phyloP scores from a whole-genome alignment of 345 rosid genomes.

The Leavenworthia alabamica region DNA sequence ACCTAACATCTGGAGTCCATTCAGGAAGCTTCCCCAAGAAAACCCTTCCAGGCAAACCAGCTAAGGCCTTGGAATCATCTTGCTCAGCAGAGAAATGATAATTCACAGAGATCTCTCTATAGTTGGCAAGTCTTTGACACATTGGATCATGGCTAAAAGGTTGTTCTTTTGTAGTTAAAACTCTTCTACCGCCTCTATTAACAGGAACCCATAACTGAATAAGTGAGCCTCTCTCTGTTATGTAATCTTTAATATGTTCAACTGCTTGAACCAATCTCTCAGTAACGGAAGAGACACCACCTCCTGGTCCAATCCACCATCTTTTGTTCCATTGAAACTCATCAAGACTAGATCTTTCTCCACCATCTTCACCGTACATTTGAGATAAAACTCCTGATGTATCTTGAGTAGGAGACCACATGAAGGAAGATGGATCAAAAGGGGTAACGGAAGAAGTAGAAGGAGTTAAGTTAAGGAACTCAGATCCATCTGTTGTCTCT shows the following conservation, averaged over 20 bases:
- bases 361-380: constrained; percentile 35
- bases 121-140: constrained; percentile 58
- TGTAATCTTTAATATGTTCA: constrained; percentile 45
- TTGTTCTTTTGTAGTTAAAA: constrained; percentile 60
- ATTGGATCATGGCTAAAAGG: constrained; percentile 57
- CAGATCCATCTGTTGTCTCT: constrained; percentile 79
- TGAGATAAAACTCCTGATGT: constrained; percentile 21
- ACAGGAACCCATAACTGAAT: constrained; percentile 89
- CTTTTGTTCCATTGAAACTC: constrained; percentile 36
- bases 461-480: constrained; percentile 48
- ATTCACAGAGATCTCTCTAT: constrained; percentile 64
- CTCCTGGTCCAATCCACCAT: constrained; percentile 75
- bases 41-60: constrained; percentile 83
- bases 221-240: constrained; percentile 60
- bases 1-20: constrained; percentile 95
- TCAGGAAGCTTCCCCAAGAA: constrained; percentile 80
- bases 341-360: constrained; percentile 25
- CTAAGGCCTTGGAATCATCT: constrained; percentile 51
- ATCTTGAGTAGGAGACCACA: constrained; percentile 42
- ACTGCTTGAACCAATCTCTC: constrained; percentile 68
- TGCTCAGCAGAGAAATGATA: constrained; percentile 71
- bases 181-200: constrained; percentile 53
- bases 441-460: too few relatives aligned
- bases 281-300: constrained; percentile 44
- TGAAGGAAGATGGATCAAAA: constrained; percentile 38